Conservation (phyloP, 2,329 filamentous ascomycete genomes). For the Claviceps maximensis region DNA sequence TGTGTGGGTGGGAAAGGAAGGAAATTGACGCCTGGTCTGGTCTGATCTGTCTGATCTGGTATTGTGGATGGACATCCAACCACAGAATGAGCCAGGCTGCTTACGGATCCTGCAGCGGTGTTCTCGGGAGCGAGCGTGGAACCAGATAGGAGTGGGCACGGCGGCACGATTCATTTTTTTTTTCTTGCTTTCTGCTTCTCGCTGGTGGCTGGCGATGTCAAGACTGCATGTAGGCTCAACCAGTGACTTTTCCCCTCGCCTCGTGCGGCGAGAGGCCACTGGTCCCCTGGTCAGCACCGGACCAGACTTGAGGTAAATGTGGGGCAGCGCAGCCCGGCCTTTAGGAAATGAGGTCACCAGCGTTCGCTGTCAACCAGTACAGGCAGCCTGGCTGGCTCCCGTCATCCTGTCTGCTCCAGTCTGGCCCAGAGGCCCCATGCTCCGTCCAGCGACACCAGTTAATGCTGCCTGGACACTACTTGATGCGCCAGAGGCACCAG, state of each 20-base stretch:
- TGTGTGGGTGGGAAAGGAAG: neutral
- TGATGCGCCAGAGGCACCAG: too few species aligned
- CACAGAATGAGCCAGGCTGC: neutral
- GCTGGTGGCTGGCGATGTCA: neutral
- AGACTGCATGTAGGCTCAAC: neutral
- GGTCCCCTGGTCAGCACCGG: neutral
- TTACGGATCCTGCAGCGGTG: neutral
- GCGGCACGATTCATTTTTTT: neutral
- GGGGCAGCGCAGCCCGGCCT: neutral
- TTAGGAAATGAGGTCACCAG: constrained; percentile 3
- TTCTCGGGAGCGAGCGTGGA: neutral
- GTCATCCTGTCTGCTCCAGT: neutral
- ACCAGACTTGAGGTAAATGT: neutral
- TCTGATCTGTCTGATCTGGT: neutral
- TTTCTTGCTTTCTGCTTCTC: too few species aligned
- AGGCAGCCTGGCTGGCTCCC: neutral
- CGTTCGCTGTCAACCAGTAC: neutral
- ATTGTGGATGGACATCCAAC: neutral
- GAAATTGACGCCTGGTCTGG: neutral
- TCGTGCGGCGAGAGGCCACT: neutral
- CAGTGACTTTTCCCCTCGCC: neutral
- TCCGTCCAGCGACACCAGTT: neutral
- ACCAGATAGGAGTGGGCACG: neutral
- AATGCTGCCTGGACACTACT: neutral
- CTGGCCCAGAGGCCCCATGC: neutral